Conservation (phyloP, 306 rosid genomes). For the Mucuna pruriens region DNA sequence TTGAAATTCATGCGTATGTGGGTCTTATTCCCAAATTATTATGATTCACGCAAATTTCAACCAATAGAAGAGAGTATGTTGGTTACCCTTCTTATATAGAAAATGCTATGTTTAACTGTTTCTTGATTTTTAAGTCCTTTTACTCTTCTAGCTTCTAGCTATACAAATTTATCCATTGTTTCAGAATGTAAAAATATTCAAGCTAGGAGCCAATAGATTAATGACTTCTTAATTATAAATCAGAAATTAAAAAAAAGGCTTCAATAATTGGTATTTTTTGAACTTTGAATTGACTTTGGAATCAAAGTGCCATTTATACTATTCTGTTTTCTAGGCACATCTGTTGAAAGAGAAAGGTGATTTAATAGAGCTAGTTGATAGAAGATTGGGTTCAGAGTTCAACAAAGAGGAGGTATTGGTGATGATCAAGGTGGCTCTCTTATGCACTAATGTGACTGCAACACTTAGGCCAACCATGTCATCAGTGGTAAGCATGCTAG, state of each 20-base stretch:
- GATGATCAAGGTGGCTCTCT: constrained; percentile 43
- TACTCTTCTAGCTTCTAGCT: background rate
- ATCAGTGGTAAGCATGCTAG: constrained; percentile 48
- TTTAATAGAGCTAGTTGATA: constrained; percentile 43
- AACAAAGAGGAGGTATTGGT: constrained; percentile 38
- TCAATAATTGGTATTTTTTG: constrained; percentile 3
- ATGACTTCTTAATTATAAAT: background rate
- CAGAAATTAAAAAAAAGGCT: background rate
- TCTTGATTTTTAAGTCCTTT: background rate
- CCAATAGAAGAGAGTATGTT: background rate
- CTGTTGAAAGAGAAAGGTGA: constrained; percentile 40
- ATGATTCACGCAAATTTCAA: background rate
- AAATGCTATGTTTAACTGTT: background rate
- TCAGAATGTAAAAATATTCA: background rate
- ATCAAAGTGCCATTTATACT: background rate
- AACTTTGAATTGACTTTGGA: background rate
- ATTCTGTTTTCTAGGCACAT: constrained; percentile 21
- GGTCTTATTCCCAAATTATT: background rate
- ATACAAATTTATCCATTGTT: background rate
- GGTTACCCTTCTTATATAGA: background rate
- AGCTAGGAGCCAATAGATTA: background rate
- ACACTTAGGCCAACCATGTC: constrained; percentile 45
- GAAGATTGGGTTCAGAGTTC: constrained; percentile 33
- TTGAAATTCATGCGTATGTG: background rate
- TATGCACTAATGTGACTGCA: constrained; percentile 41